phyloP scores from a whole-genome alignment of 257 asterid genomes.

The Avicennia marina region DNA sequence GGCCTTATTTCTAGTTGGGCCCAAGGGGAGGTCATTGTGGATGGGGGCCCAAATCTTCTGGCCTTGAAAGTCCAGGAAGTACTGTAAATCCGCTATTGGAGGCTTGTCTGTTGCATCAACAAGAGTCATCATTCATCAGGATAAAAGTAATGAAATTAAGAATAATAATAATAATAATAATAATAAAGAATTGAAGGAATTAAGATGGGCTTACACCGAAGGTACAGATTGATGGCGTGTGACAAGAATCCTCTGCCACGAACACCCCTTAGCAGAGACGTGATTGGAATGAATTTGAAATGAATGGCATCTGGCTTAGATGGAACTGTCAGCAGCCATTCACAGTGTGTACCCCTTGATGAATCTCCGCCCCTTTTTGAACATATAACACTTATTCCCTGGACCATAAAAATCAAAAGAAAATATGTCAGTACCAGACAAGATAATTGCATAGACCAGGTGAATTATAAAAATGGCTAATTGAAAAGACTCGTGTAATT shows the following conservation, averaged over 20 bases:
- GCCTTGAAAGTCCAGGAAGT: constrained; percentile 79
- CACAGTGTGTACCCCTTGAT: constrained; percentile 46
- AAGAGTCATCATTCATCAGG: background rate
- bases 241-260: constrained; percentile 88
- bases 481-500: no score
- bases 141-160: background rate
- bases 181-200: background rate
- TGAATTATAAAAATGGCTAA: no score
- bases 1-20: constrained; percentile 46
- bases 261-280: constrained; percentile 71
- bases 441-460: no score
- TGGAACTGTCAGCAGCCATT: constrained; percentile 82
- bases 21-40: constrained; percentile 73
- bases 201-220: constrained; percentile 57
- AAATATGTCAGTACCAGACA: no score
- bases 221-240: constrained; percentile 92
- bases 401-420: background rate
- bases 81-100: constrained; percentile 67
- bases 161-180: no score
- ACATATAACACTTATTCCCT: constrained; percentile 84
- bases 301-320: constrained; percentile 68
- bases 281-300: constrained; percentile 74
- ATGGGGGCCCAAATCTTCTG: constrained; percentile 85
- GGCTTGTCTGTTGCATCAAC: constrained; percentile 62
- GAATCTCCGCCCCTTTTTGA: constrained; percentile 82